Percentiles rank a stretch among this genome's conserved stretches.
Conservation (phyloP, 2,329 filamentous ascomycete genomes). For the Fusarium brevicatenulatum region DNA sequence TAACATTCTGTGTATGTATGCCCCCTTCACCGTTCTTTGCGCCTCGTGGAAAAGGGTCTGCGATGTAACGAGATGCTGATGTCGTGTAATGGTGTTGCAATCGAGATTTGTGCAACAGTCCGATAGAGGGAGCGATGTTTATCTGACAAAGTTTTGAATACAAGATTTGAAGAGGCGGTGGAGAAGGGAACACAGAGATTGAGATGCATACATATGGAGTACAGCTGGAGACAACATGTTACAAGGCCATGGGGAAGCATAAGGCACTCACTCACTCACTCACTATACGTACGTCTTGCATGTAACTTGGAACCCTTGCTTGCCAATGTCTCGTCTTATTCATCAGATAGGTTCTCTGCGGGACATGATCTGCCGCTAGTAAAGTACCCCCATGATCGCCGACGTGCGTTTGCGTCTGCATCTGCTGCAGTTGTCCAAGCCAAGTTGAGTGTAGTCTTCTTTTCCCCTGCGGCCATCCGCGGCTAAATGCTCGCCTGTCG, state of each 20-base stretch:
- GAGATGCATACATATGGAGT: not conserved
- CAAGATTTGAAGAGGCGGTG: conserved; percentile 24
- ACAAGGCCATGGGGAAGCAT: not conserved
- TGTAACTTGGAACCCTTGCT: conserved; percentile 13
- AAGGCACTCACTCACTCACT: not conserved
- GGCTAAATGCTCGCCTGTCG: conserved; percentile 27
- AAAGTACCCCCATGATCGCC: conserved; percentile 12
- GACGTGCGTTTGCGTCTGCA: conserved; percentile 2
- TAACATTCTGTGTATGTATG: not conserved
- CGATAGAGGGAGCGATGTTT: not conserved
- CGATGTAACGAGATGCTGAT: conserved; percentile 21
- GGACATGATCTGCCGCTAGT: conserved; percentile 23
- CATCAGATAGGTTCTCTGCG: conserved; percentile 7
- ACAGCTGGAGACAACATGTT: not conserved
- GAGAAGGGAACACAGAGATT: conserved; percentile 11
- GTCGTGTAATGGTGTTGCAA: conserved; percentile 40
- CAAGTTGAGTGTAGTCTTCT: conserved; percentile 26
- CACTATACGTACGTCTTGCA: not conserved
- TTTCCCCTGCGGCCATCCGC: conserved; percentile 20
- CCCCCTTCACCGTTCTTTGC: conserved; percentile 35
- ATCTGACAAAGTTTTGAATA: conserved; percentile 4
- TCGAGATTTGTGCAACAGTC: conserved; percentile 43
- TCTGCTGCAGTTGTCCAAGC: conserved; percentile 21
- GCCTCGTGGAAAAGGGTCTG: conserved; percentile 19
- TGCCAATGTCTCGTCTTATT: conserved; percentile 6